Evolutionary conservation across 2,329 filamentous ascomycete species (phyloP), one percentile per base, ranked within the genome.

Genomic region (Dothistroma septosporum): DNA sequence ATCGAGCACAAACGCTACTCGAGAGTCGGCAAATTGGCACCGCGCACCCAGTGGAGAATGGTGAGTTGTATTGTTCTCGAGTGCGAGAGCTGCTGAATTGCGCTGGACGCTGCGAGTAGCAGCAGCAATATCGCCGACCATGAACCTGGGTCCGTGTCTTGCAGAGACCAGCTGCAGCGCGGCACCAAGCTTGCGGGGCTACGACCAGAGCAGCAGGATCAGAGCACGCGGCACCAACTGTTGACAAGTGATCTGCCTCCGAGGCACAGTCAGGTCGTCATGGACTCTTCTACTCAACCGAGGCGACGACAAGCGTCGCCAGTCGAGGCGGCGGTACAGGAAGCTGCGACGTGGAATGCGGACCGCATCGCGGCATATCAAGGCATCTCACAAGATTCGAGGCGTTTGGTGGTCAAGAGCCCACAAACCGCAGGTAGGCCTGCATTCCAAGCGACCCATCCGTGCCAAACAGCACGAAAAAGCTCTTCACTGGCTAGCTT

Each of bases 391-490:
- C 28, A 4, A 53, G 24, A 12, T 10, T 35, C 14, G 11, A 19
- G 8, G 4, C 24, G 24, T 28, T 2, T 28, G 24, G 24, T 28
- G 24, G 24, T 28, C 24, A 6, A 28, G 24, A 6, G 6, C 2
- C 6, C 6, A 3, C 24, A 28, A 3, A 28, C 24, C 24, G 2
- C 24, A 28, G 24, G 24, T 3, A 28, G 24, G 6, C 6, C 3
- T 2, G 24, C 24, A 28, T 5, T 9, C n/a, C 5, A 19, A 32
- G 52, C 41, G 24, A 14, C 31, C 52, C 8, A 54, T 49, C 44
- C 54, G 54, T 12, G 54, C 41, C 14, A 35, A 57, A 22, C 19
- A 48, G 35, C 32, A 57, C 19, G 54, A 57, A 44, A n/a, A 49
- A 22, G 14, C 22, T 5, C 32, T 57, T 9, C 37, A 32, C 3